Evolutionary conservation across 768 basidiomycete genomes (phyloP).

Genomic region (Tricholoma flavovirens): DNA sequence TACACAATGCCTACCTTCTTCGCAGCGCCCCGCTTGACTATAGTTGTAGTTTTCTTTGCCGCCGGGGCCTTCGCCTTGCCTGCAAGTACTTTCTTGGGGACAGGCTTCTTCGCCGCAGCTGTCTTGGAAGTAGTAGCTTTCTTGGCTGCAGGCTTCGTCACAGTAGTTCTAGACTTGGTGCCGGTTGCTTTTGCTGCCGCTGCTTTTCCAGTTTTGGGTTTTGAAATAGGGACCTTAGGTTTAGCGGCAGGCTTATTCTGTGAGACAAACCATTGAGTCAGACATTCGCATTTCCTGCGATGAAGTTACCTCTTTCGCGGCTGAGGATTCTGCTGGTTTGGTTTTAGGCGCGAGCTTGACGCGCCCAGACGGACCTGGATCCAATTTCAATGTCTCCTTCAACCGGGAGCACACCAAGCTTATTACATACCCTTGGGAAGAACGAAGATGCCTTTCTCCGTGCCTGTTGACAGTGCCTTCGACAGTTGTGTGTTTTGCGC

Average conservation of each 20-base stretch:
- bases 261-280: slow-evolving; percentile 2
- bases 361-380: slow-evolving; percentile 58
- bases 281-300: slow-evolving; percentile 11
- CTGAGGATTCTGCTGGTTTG: slow-evolving; percentile 32
- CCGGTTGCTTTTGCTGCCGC: slow-evolving; percentile 16
- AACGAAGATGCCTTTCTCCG: slow-evolving; percentile 75
- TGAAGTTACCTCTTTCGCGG: slow-evolving; percentile 35
- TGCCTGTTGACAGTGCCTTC: slow-evolving; percentile 75
- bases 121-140: slow-evolving; percentile 19
- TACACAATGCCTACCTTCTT: slow-evolving; percentile 29
- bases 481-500: slow-evolving; percentile 76
- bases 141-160: slow-evolving; percentile 32
- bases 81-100: slow-evolving; percentile 20
- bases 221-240: slow-evolving; percentile 23
- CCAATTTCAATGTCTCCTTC: slow-evolving; percentile 1
- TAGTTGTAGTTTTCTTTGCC: slow-evolving; percentile 33
- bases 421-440: slow-evolving; percentile 73
- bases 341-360: slow-evolving; percentile 62
- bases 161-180: slow-evolving; percentile 25
- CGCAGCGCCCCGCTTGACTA: slow-evolving; percentile 38
- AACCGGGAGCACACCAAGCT: slow-evolving; percentile 1
- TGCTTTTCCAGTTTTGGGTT: slow-evolving; percentile 21
- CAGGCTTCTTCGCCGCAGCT: slow-evolving; percentile 3
- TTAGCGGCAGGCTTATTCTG: slow-evolving; percentile 37
- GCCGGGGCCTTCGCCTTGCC: slow-evolving; percentile 21